Percentiles rank a stretch among this genome's conserved stretches.
phyloP scores from a whole-genome alignment of 2,329 filamentous ascomycete species.

The Pseudogymnoascus sp. region DNA sequence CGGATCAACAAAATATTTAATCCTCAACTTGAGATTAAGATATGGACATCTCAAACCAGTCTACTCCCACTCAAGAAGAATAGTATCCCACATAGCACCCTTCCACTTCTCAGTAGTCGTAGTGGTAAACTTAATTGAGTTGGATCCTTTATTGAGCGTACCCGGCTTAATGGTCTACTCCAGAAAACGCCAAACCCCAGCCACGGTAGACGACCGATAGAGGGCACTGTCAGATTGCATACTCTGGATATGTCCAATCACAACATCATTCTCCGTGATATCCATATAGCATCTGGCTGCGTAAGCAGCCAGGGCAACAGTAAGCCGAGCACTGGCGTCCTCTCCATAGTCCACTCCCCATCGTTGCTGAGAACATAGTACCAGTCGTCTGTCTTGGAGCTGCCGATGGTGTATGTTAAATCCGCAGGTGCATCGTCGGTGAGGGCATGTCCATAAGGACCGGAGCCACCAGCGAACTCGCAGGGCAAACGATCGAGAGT shows the following conservation, averaged over 20 bases:
- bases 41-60: neutral
- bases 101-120: neutral
- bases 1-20: neutral
- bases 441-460: slow-evolving; percentile 36
- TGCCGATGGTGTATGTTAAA: slow-evolving; percentile 35
- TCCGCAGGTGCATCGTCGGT: slow-evolving; percentile 37
- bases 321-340: slow-evolving; percentile 5
- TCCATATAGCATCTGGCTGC: neutral
- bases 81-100: neutral
- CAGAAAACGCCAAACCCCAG: neutral
- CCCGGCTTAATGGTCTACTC: neutral
- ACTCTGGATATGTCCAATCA: neutral
- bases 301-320: slow-evolving; percentile 14
- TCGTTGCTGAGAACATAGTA: slow-evolving; percentile 35
- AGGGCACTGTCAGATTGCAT: neutral
- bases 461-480: slow-evolving; percentile 36
- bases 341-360: slow-evolving; percentile 11
- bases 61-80: neutral
- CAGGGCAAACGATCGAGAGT: slow-evolving; percentile 38
- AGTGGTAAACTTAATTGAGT: neutral
- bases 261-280: neutral
- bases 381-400: slow-evolving; percentile 34
- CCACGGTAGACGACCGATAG: neutral
- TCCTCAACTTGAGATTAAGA: neutral
- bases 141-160: neutral